Base-by-base conservation (phyloP, 1,284 basidiomycete genomes). In the Tilletia indica region DNA sequence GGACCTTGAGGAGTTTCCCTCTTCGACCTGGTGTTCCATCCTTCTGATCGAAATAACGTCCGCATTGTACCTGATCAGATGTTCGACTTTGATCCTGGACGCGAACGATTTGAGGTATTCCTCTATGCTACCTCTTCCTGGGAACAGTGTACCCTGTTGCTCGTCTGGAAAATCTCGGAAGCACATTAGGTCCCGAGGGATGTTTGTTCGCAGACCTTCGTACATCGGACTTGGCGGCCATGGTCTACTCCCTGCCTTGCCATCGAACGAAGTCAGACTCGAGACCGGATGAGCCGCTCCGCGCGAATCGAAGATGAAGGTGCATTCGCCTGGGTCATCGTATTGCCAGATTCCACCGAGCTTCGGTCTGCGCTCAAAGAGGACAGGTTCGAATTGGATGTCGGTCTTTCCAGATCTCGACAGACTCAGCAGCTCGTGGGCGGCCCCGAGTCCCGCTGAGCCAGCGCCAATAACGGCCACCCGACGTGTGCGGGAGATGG, bases 401-500 rank as follows among this genome's bases (percentile, higher is more conserved):
- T 39, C 25, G 8, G 86, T 74, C 72, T 86, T 11, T 34, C 39
- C 42, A 71, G 63, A 73, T 74, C 36, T 36, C 14, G 16, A 70
- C 72, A 4, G 61, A 67, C 54, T 78, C 5, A 85, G 74, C 2
- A 85, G 72, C 70, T 87, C 85, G 61, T 85, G 82, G 6, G 85
- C 79, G 34, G 85, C 84, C 0, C 84, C 80, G 12, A 88, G 77
- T 0, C 86, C 86, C 0, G 84, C 77, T 19, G 85, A 80, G 14
- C 87, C 86, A 0, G 81, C 85, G 14, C 87, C 86, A 19, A 87
- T 83, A 45, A 87, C 76, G 4, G 85, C 86, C 21, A 87, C 77
- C 34, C 56, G 42, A 14, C 42, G 42, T 45, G 42, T 45, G 14
- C 42, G 42, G 6, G 42, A 45, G 9, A 45, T 45, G 9, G 42